Evolutionary conservation across 768 basidiomycete genomes (phyloP).

Genomic region (Pisolithus orientalis): DNA sequence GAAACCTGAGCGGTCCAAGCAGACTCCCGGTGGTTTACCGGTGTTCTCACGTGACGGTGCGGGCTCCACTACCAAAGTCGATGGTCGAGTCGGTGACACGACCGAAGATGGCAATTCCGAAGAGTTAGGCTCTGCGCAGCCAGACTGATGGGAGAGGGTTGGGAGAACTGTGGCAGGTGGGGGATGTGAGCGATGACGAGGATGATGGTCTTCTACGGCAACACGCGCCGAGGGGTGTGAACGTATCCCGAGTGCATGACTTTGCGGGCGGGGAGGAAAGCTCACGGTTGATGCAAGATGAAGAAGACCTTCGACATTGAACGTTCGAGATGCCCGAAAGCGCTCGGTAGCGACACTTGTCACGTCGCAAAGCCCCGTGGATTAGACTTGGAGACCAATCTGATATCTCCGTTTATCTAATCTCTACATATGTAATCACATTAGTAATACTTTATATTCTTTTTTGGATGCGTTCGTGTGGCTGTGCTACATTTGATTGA

Average conservation of each 20-base stretch:
- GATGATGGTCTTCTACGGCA: constrained; percentile 36
- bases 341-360: constrained; percentile 34
- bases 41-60: constrained; percentile 12
- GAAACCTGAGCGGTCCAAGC: constrained; percentile 57
- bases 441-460: no score
- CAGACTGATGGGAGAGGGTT: constrained; percentile 37
- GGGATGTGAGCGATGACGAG: constrained; percentile 67
- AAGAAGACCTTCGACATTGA: constrained; percentile 26
- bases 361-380: constrained; percentile 8
- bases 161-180: constrained; percentile 56
- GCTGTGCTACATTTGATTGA: neutral
- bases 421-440: no score
- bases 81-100: constrained; percentile 6
- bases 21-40: constrained; percentile 20
- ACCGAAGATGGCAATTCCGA: constrained; percentile 29
- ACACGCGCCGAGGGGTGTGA: constrained; percentile 14
- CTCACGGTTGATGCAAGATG: constrained; percentile 34
- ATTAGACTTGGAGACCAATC: no score
- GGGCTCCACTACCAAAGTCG: constrained; percentile 18
- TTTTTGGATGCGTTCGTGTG: no score
- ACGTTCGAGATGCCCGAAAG: constrained; percentile 15
- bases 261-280: constrained; percentile 35
- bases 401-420: no score
- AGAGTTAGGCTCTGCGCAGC: constrained; percentile 30
- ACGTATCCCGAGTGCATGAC: constrained; percentile 7